A percentile compares a stretch with the other conserved stretches of the same genome.
Evolutionary conservation across 2,329 filamentous ascomycete species (phyloP).

Genomic region (Harringtonia aguacate): DNA sequence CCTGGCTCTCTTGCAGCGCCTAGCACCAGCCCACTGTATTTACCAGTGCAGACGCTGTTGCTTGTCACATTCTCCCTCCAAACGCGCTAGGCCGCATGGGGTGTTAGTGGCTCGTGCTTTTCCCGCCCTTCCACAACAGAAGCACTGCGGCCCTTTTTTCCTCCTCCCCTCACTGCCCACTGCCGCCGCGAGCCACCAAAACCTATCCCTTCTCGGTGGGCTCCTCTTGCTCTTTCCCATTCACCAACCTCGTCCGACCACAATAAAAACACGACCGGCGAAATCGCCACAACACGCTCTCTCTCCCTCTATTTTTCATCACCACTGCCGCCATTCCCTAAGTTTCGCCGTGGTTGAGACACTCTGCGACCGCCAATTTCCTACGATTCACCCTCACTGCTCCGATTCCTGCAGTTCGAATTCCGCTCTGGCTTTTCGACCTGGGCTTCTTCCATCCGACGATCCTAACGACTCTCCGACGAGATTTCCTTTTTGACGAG

Average conservation of each 20-base stretch:
- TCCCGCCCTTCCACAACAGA: too few species aligned
- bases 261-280: conserved; percentile 1
- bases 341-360: too few species aligned
- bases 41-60: too few species aligned
- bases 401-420: not conserved
- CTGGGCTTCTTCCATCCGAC: not conserved
- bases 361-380: too few species aligned
- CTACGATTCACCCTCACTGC: not conserved
- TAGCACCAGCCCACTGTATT: too few species aligned
- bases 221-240: not conserved
- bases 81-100: too few species aligned
- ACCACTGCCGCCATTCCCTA: not conserved
- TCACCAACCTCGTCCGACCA: not conserved
- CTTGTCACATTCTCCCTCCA: too few species aligned
- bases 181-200: too few species aligned
- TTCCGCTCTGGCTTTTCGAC: not conserved
- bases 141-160: too few species aligned
- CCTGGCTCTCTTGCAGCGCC: too few species aligned
- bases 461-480: not conserved
- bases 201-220: not conserved
- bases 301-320: not conserved
- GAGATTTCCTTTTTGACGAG: not conserved
- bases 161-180: too few species aligned
- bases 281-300: not conserved
- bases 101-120: too few species aligned